phyloP scores from a whole-genome alignment of 1,284 basidiomycete species.

The Leccinum solheimii region DNA sequence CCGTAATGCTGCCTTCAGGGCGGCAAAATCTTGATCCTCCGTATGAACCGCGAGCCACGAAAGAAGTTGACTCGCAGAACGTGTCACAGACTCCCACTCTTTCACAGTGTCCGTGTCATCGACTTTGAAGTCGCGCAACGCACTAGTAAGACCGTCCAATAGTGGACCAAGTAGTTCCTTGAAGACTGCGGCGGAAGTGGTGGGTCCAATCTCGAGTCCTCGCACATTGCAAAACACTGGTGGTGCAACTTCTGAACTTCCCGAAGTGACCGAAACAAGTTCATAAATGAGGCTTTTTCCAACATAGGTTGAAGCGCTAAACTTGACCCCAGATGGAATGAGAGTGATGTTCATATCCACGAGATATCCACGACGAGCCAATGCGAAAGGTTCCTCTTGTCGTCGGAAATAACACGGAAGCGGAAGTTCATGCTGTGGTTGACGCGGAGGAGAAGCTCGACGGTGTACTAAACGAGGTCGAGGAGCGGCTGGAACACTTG shows the following conservation, averaged over 20 bases:
- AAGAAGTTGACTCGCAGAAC: conserved; percentile 41
- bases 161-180: conserved; percentile 42
- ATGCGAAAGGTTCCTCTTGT: conserved; percentile 5
- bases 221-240: conserved; percentile 35
- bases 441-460: conserved; percentile 11
- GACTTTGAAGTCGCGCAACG: conserved; percentile 34
- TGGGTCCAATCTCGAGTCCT: conserved; percentile 43
- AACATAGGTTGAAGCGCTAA: conserved; percentile 51
- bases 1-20: conserved; percentile 37
- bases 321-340: conserved; percentile 52
- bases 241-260: conserved; percentile 22
- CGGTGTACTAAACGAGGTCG: conserved; percentile 19
- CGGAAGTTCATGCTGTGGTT: conserved; percentile 12
- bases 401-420: conserved; percentile 20
- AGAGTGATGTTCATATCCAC: conserved; percentile 51
- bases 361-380: conserved; percentile 18
- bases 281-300: conserved; percentile 58
- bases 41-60: conserved; percentile 43
- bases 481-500: conserved; percentile 4
- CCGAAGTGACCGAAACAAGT: conserved; percentile 43
- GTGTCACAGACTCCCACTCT: conserved; percentile 44
- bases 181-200: conserved; percentile 41
- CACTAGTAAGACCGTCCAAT: conserved; percentile 43
- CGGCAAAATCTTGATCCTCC: conserved; percentile 35
- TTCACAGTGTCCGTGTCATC: conserved; percentile 24